Conservation (phyloP, 179 eudicot genomes). For the Corrigiola litoralis region DNA sequence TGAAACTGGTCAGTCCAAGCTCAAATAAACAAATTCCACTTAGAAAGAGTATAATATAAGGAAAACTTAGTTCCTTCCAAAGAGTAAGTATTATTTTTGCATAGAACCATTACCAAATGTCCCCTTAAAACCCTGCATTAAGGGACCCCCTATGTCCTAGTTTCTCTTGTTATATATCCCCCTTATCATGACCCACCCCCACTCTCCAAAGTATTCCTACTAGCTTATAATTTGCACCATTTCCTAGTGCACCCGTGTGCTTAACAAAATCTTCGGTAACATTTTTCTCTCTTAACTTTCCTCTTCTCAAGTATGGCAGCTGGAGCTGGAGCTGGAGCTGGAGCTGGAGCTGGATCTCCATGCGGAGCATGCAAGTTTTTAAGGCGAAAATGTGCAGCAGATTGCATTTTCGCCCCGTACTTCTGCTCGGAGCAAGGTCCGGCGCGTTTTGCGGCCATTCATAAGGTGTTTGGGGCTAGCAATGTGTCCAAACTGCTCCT, state of each 20-base stretch:
- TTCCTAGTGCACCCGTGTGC: constrained; percentile 83
- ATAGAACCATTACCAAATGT: constrained; percentile 54
- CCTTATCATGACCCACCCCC: constrained; percentile 24
- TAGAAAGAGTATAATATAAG: not conserved
- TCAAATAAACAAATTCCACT: not conserved
- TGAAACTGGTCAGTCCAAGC: constrained; percentile 10
- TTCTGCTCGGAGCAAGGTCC: constrained; percentile 89
- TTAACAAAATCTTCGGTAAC: not conserved
- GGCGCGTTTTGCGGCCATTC: constrained; percentile 77
- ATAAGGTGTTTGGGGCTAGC: constrained; percentile 95
- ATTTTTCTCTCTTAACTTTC: not conserved
- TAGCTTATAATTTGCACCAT: constrained; percentile 34
- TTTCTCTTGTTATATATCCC: constrained; percentile 20
- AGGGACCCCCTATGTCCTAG: constrained; percentile 43
- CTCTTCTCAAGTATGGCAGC: constrained; percentile 29
- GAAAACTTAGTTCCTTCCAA: constrained; percentile 8
- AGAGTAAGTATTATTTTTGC: not conserved
- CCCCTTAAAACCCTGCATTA: constrained; percentile 50
- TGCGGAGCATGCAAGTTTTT: constrained; percentile 98
- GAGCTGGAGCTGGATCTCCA: constrained; percentile 64
- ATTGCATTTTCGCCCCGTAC: constrained; percentile 81
- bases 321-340: constrained; percentile 60
- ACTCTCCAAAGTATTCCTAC: constrained; percentile 12
- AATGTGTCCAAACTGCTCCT: constrained; percentile 71
- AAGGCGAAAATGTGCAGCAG: constrained; percentile 70